phyloP scores from a whole-genome alignment of 169 alveolate genomes.

The Eimeria praecox region DNA sequence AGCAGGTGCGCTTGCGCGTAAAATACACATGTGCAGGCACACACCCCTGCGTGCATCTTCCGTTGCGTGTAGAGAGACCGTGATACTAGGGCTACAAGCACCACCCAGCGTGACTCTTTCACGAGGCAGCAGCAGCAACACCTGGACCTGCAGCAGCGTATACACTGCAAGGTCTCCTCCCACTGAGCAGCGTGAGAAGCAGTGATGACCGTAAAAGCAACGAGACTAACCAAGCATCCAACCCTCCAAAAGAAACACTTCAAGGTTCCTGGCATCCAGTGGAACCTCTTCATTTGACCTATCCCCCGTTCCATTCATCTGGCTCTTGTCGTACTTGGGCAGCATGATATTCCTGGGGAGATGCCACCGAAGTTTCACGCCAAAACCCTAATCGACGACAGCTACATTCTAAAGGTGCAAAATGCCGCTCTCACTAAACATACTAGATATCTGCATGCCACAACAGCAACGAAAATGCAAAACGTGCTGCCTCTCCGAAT shows the following conservation, averaged over 20 bases:
- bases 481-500: not conserved
- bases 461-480: not conserved
- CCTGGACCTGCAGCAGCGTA: not conserved
- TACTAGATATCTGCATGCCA: not conserved
- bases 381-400: not conserved
- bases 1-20: not conserved
- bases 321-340: conserved; percentile 47
- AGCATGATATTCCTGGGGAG: conserved; percentile 14
- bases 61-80: not conserved
- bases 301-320: conserved; percentile 45
- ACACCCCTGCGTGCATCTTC: not conserved
- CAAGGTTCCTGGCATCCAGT: conserved; percentile 16
- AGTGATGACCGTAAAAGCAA: not conserved
- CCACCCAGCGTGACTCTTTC: not conserved
- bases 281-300: not conserved
- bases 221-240: conserved; percentile 67
- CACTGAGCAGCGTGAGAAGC: not conserved
- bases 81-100: not conserved
- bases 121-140: not conserved
- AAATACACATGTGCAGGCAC: not conserved
- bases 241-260: conserved; percentile 38
- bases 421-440: not conserved
- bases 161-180: not conserved
- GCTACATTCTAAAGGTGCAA: not conserved
- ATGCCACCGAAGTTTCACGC: not conserved